Evolutionary conservation across 1,284 basidiomycete species (phyloP).

Genomic region (Vanrija humicola): DNA sequence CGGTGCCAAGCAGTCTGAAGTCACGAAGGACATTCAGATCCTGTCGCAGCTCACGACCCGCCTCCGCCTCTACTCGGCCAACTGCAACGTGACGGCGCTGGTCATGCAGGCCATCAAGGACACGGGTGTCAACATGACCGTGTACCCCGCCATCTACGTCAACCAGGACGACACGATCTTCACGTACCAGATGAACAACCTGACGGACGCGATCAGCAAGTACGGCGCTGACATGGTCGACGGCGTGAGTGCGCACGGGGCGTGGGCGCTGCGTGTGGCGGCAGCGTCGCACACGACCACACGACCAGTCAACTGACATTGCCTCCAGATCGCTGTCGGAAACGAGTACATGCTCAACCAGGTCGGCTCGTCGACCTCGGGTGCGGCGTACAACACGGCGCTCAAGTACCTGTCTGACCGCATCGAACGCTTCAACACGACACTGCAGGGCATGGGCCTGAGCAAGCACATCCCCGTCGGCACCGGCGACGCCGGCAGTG

Average conservation of each 20-base stretch:
- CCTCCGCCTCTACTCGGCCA: slow-evolving; percentile 46
- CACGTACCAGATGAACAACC: slow-evolving; percentile 62
- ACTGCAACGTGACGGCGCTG: slow-evolving; percentile 55
- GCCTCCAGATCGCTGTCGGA: slow-evolving; percentile 37
- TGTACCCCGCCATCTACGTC: slow-evolving; percentile 78
- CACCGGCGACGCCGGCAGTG: slow-evolving; percentile 83
- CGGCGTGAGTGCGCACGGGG: slow-evolving; percentile 61
- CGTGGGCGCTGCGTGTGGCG: background rate
- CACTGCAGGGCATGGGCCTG: slow-evolving; percentile 54
- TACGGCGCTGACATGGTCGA: slow-evolving; percentile 74
- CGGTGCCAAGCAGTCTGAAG: slow-evolving; percentile 1
- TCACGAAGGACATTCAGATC: slow-evolving; percentile 51
- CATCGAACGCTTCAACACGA: slow-evolving; percentile 61
- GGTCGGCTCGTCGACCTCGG: slow-evolving; percentile 17
- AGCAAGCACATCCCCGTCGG: slow-evolving; percentile 65
- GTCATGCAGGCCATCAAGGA: slow-evolving; percentile 74
- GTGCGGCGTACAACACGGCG: slow-evolving; percentile 33
- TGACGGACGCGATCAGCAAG: slow-evolving; percentile 60
- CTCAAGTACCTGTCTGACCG: slow-evolving; percentile 58
- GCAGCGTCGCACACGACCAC: no score
- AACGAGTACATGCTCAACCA: slow-evolving; percentile 78
- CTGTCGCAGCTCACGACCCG: slow-evolving; percentile 47
- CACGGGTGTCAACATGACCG: slow-evolving; percentile 81
- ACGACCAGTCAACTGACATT: no score
- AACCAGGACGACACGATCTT: slow-evolving; percentile 66